Conservation (phyloP, 1,139 yeast genomes). For the Yamadazyma spencermartinsiae region DNA sequence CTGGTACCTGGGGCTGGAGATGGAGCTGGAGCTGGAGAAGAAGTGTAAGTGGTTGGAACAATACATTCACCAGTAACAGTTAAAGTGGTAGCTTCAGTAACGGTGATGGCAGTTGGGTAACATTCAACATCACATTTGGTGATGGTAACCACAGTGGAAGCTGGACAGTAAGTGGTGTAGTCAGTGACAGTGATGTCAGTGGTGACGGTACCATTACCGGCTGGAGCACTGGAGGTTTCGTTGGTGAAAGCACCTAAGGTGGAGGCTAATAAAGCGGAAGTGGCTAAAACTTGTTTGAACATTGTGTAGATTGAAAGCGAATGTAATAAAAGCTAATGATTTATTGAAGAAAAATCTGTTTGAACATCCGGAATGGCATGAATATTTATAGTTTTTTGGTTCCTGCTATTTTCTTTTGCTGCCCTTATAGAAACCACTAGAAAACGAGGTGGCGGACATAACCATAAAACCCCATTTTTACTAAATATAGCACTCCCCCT, state of each 20-base stretch:
- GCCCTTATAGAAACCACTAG: not conserved
- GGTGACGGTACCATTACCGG: constrained; percentile 22
- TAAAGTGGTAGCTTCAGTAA: constrained; percentile 46
- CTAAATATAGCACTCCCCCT: constrained; percentile 1
- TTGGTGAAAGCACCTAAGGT: constrained; percentile 39
- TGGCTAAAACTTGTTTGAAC: constrained; percentile 39
- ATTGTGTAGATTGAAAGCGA: constrained; percentile 32
- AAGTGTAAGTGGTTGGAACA: constrained; percentile 44
- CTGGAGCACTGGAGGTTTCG: constrained; percentile 16
- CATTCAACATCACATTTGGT: constrained; percentile 27
- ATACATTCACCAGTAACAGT: constrained; percentile 48
- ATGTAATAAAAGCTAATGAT: constrained; percentile 6
- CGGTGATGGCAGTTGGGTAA: constrained; percentile 32
- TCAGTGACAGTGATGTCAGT: constrained; percentile 44
- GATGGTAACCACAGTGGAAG: constrained; percentile 43
- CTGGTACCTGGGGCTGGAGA: constrained; percentile 17
- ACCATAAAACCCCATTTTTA: not conserved
- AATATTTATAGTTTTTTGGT: constrained; percentile 12
- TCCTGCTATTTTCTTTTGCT: not conserved
- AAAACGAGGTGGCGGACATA: too few species aligned
- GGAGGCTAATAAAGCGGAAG: constrained; percentile 38
- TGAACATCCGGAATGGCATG: not conserved
- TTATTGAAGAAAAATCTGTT: not conserved
- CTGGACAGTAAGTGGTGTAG: constrained; percentile 49
- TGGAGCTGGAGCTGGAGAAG: constrained; percentile 12